phyloP scores from a whole-genome alignment of 768 basidiomycete species.

The Boletus tomentosulus region DNA sequence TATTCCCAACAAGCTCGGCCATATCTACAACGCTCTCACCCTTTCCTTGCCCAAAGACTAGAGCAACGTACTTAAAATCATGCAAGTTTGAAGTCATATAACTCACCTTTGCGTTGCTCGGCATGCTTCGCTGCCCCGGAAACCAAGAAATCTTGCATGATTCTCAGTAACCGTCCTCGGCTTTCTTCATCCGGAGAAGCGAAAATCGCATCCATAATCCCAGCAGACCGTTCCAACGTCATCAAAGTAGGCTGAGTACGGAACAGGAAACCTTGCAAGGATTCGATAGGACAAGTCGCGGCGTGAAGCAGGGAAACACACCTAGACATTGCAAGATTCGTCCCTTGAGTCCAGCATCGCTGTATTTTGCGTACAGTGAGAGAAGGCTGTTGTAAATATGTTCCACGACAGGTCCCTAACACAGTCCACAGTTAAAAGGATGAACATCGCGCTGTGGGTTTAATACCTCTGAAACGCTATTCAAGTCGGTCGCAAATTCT shows the following conservation, averaged over 20 bases:
- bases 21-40: slow-evolving; percentile 63
- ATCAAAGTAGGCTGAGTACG: slow-evolving; percentile 89
- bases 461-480: slow-evolving; percentile 52
- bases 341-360: slow-evolving; percentile 54
- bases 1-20: slow-evolving; percentile 92
- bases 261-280: slow-evolving; percentile 74
- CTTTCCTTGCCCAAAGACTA: slow-evolving; percentile 22
- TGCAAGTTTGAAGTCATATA: neutral
- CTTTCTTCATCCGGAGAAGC: slow-evolving; percentile 66
- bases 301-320: slow-evolving; percentile 29
- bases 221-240: slow-evolving; percentile 72
- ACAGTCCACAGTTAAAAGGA: slow-evolving; percentile 1
- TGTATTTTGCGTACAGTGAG: slow-evolving; percentile 64
- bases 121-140: slow-evolving; percentile 79
- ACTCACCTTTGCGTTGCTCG: slow-evolving; percentile 61
- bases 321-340: slow-evolving; percentile 84
- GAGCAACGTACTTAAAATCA: neutral
- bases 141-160: slow-evolving; percentile 88
- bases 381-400: slow-evolving; percentile 75
- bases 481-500: slow-evolving; percentile 57
- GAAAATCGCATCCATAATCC: slow-evolving; percentile 90
- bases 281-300: neutral
- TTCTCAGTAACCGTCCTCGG: slow-evolving; percentile 71
- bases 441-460: neutral
- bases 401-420: slow-evolving; percentile 70